These are phyloP conservation scores for Arachnomyces sp. DNA, from an alignment of 2,329 filamentous ascomycete genomes.

Conservation along the genomic window DNA sequence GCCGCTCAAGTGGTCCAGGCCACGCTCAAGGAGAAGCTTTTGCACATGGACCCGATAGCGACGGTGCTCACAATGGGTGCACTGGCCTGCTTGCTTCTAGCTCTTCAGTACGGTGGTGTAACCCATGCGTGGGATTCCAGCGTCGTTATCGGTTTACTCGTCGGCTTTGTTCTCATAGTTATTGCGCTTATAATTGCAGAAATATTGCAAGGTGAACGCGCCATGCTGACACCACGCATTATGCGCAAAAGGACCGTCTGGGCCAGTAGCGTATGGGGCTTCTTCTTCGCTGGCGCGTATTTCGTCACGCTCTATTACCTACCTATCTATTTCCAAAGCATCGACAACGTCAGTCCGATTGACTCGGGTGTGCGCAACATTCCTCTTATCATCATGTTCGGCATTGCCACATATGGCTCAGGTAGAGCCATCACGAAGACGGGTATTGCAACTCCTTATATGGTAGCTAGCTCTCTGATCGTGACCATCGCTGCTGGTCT, in stretches of 20 bases:
- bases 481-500: slow-evolving; percentile 21
- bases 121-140: slow-evolving; percentile 21
- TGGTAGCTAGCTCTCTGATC: slow-evolving; percentile 16
- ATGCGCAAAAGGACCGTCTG: slow-evolving; percentile 22
- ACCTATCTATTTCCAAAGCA: slow-evolving; percentile 36
- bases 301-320: slow-evolving; percentile 18
- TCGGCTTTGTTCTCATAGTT: slow-evolving; percentile 19
- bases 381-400: slow-evolving; percentile 29
- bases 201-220: slow-evolving; percentile 21
- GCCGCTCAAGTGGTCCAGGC: slow-evolving; percentile 7
- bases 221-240: slow-evolving; percentile 23
- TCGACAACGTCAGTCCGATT: slow-evolving; percentile 32
- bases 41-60: slow-evolving; percentile 48
- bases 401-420: slow-evolving; percentile 14
- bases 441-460: slow-evolving; percentile 17
- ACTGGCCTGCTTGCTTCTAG: slow-evolving; percentile 52
- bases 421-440: slow-evolving; percentile 8
- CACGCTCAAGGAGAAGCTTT: slow-evolving; percentile 17
- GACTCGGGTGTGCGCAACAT: slow-evolving; percentile 25
- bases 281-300: slow-evolving; percentile 16
- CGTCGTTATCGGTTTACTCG: slow-evolving; percentile 23
- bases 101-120: slow-evolving; percentile 48
- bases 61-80: slow-evolving; percentile 53
- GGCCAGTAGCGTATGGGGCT: slow-evolving; percentile 16
- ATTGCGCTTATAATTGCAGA: slow-evolving; percentile 24